Evolutionary conservation across 2,329 filamentous ascomycete species (phyloP).

Genomic region (Cyclaneusma minus): DNA sequence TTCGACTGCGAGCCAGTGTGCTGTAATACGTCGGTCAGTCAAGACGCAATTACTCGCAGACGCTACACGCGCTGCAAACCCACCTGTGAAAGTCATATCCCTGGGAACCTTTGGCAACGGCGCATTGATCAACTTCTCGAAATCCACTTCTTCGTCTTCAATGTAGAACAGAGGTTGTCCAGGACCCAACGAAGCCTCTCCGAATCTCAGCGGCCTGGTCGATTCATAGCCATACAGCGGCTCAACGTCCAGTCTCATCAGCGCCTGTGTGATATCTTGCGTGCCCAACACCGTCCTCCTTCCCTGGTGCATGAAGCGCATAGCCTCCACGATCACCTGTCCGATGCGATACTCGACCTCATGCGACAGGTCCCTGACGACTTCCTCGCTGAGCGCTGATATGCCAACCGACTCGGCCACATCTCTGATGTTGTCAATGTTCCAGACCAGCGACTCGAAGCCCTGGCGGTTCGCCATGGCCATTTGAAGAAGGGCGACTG

Average conservation of each 20-base stretch:
- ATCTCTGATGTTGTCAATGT: slow-evolving; percentile 87
- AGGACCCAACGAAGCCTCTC: slow-evolving; percentile 83
- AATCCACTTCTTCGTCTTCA: slow-evolving; percentile 96
- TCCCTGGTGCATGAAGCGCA: slow-evolving; percentile 90
- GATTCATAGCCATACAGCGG: slow-evolving; percentile 95
- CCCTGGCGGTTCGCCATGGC: neutral
- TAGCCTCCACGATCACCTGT: slow-evolving; percentile 82
- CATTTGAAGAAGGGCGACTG: too few relatives aligned
- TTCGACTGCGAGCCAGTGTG: slow-evolving; percentile 95
- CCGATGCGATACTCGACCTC: slow-evolving; percentile 93
- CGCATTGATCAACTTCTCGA: slow-evolving; percentile 96
- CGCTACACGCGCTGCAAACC: too few relatives aligned
- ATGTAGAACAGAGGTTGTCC: slow-evolving; percentile 94
- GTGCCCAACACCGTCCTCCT: slow-evolving; percentile 78
- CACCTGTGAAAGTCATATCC: slow-evolving; percentile 84
- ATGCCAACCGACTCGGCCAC: slow-evolving; percentile 95
- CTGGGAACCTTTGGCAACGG: slow-evolving; percentile 87
- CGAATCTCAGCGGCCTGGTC: slow-evolving; percentile 74
- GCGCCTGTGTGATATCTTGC: slow-evolving; percentile 74
- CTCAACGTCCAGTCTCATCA: slow-evolving; percentile 80
- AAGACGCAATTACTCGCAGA: neutral
- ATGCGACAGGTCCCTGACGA: slow-evolving; percentile 72
- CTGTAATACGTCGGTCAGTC: slow-evolving; percentile 27
- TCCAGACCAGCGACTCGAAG: slow-evolving; percentile 79
- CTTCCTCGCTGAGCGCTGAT: slow-evolving; percentile 63